phyloP scores from a whole-genome alignment of 2,329 filamentous ascomycete species.

The Metarhizium anisopliae region DNA sequence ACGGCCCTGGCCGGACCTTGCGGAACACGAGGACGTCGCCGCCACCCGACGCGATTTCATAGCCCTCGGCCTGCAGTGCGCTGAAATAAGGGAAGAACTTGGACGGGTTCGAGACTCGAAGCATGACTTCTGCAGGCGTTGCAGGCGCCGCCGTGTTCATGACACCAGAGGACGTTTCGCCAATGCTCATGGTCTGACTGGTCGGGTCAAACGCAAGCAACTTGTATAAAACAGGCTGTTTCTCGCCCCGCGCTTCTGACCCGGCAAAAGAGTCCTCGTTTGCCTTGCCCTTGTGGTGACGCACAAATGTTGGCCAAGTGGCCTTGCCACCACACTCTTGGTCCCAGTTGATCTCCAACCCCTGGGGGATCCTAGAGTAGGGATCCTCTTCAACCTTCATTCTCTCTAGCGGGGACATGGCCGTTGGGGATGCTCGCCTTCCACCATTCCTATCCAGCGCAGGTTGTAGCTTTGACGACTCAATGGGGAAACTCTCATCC shows the following conservation, averaged over 20 bases:
- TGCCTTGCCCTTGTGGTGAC: slow-evolving; percentile 15
- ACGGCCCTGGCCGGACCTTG: slow-evolving; percentile 34
- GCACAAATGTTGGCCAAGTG: slow-evolving; percentile 27
- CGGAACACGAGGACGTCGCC: slow-evolving; percentile 59
- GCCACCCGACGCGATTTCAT: slow-evolving; percentile 55
- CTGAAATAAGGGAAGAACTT: slow-evolving; percentile 58
- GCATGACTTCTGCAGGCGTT: slow-evolving; percentile 51
- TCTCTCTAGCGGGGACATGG: slow-evolving; percentile 3
- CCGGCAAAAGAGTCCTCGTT: not conserved
- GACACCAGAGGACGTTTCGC: slow-evolving; percentile 50
- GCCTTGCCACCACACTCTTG: slow-evolving; percentile 30
- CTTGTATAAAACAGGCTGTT: slow-evolving; percentile 38
- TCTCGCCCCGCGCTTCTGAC: not conserved
- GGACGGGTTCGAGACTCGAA: slow-evolving; percentile 50
- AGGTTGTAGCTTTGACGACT: slow-evolving; percentile 17
- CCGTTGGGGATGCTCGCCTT: slow-evolving; percentile 1
- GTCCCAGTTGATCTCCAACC: slow-evolving; percentile 37
- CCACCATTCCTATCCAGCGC: slow-evolving; percentile 18
- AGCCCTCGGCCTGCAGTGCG: slow-evolving; percentile 50
- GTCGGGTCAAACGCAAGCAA: slow-evolving; percentile 56
- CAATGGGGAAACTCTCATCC: slow-evolving; percentile 31
- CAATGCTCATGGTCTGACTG: slow-evolving; percentile 46
- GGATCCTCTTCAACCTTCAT: slow-evolving; percentile 21
- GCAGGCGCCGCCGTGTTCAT: slow-evolving; percentile 38
- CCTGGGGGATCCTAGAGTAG: slow-evolving; percentile 37